These are phyloP conservation scores for Blastomyces parvus DNA, from an alignment of 2,329 filamentous ascomycete species.

Conservation along the genomic window DNA sequence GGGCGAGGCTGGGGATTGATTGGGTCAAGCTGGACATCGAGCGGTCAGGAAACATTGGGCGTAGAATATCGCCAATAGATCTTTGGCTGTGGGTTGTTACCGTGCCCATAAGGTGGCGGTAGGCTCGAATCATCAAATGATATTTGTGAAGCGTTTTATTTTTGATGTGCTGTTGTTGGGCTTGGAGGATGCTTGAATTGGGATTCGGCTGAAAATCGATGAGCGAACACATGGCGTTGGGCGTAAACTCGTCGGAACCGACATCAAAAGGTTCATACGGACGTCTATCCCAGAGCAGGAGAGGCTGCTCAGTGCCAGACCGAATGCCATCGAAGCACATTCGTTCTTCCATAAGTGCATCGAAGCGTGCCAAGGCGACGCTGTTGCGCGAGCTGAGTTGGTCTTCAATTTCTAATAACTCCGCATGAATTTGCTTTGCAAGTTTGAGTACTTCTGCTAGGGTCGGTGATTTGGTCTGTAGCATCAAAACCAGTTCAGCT, in stretches of 20 bases:
- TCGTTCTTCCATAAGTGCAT: conserved; percentile 2
- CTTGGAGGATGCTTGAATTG: conserved; percentile 19
- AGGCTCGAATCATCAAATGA: conserved; percentile 22
- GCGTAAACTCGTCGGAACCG: conserved; percentile 55
- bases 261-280: conserved; percentile 59
- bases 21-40: conserved; percentile 25
- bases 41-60: conserved; percentile 24
- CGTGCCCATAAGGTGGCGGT: conserved; percentile 20
- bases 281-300: conserved; percentile 60
- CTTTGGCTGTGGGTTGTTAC: conserved; percentile 16
- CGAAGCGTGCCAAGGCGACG: not conserved
- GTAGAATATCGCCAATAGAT: conserved; percentile 21
- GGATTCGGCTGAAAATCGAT: conserved; percentile 29
- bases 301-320: conserved; percentile 32
- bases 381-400: not conserved
- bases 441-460: not conserved
- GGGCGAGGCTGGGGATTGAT: conserved; percentile 26
- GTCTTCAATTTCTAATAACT: not conserved
- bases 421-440: not conserved
- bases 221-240: conserved; percentile 35
- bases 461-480: not conserved
- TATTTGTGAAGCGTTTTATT: conserved; percentile 15
- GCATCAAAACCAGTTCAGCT: not conserved
- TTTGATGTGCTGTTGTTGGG: conserved; percentile 16
- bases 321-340: not conserved